Conservation (phyloP, 139 green algal species). For the Chlorella ohadii region DNA sequence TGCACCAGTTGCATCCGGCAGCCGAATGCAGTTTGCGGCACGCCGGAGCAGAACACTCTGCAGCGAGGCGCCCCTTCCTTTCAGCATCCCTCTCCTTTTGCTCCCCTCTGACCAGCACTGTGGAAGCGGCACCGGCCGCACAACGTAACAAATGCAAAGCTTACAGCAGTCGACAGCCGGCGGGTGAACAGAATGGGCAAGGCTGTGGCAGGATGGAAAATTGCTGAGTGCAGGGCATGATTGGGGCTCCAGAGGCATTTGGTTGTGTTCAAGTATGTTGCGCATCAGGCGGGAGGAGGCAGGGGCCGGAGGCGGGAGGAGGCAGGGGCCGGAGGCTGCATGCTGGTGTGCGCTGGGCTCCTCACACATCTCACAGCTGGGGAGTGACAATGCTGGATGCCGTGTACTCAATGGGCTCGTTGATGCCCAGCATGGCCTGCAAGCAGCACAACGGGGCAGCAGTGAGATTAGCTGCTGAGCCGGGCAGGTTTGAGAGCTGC, state of each 20-base stretch:
- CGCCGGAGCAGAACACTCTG: no score
- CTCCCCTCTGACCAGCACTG: not conserved
- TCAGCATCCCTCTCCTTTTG: not conserved
- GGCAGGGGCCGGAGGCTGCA: no score
- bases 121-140: not conserved
- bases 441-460: not conserved
- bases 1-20: no score
- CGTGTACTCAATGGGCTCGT: constrained; percentile 56
- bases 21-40: no score
- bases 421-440: constrained; percentile 74
- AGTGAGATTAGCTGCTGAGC: no score
- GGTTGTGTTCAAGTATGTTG: not conserved
- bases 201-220: not conserved
- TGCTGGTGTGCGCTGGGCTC: not conserved
- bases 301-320: no score
- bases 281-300: no score
- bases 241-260: not conserved
- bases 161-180: not conserved
- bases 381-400: constrained; percentile 49
- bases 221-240: not conserved
- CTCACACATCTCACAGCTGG: not conserved
- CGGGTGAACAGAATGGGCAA: not conserved
- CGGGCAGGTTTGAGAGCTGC: no score
- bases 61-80: not conserved
- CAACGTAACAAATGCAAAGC: not conserved